A percentile compares a stretch with the other conserved stretches of the same genome.
phyloP scores from a whole-genome alignment of 2,329 filamentous ascomycete species.

The Aspergillus thermomutatus region DNA sequence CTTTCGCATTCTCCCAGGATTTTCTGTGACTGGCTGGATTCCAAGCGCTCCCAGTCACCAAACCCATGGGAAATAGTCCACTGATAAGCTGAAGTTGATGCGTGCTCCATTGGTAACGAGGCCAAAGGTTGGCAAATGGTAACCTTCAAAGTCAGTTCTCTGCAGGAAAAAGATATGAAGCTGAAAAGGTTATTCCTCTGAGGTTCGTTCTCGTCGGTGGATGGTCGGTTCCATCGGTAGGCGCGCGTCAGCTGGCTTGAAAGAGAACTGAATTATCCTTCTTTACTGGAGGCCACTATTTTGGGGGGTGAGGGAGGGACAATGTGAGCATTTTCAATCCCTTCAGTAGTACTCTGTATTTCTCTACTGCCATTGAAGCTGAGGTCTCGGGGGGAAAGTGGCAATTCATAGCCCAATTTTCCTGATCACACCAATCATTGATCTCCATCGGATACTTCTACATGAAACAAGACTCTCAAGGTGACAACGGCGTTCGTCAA shows the following conservation, averaged over 20 bases:
- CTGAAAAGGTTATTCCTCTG: not conserved
- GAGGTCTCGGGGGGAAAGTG: constrained; percentile 10
- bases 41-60: not conserved
- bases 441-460: not conserved
- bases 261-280: not conserved
- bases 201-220: not conserved
- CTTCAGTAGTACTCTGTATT: not conserved
- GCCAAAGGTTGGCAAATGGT: not conserved
- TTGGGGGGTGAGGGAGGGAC: not conserved
- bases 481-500: not conserved
- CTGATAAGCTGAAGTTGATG: not conserved
- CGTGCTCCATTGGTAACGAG: not conserved
- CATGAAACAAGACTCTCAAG: not conserved
- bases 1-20: not conserved
- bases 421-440: not conserved
- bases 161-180: not conserved
- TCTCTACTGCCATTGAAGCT: not conserved
- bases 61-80: not conserved
- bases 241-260: not conserved
- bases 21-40: not conserved
- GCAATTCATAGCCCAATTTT: constrained; percentile 1
- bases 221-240: not conserved
- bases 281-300: not conserved
- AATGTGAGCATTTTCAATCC: not conserved
- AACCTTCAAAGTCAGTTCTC: not conserved